phyloP scores from a whole-genome alignment of 768 basidiomycete species.

The Neoboletus subvelutipes region DNA sequence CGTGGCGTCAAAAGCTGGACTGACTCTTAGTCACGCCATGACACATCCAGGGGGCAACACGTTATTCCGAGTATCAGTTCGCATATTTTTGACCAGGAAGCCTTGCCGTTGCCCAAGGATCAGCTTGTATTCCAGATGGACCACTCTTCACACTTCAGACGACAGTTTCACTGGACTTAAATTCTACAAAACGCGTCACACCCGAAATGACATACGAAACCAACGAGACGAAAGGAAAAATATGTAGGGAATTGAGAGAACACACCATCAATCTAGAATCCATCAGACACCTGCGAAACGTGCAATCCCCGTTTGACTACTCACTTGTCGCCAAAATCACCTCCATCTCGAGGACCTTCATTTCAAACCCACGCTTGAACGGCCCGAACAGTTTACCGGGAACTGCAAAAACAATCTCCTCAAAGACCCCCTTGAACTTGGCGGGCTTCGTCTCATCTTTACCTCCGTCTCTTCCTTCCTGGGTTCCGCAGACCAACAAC shows the following conservation, averaged over 20 bases:
- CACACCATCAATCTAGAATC: background rate
- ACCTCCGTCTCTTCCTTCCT: conserved; percentile 20
- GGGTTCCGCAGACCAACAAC: conserved; percentile 38
- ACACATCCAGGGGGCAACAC: too few species aligned
- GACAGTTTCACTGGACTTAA: too few species aligned
- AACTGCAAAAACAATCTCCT: conserved; percentile 44
- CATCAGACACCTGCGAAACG: background rate
- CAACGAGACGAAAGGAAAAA: background rate
- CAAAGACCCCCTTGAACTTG: conserved; percentile 41
- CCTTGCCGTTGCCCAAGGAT: too few species aligned
- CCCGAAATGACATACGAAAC: background rate
- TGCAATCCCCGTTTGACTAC: conserved; percentile 4
- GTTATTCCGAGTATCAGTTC: too few species aligned
- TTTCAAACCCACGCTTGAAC: conserved; percentile 42
- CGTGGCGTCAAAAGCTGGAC: too few species aligned
- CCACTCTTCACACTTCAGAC: too few species aligned
- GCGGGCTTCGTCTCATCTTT: conserved; percentile 24
- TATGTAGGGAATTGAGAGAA: background rate
- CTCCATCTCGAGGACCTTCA: conserved; percentile 39
- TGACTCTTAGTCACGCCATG: too few species aligned
- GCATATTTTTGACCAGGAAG: too few species aligned
- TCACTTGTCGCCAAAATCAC: conserved; percentile 31
- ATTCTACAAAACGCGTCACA: too few species aligned
- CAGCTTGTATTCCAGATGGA: too few species aligned
- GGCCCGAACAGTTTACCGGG: conserved; percentile 35